phyloP scores from a whole-genome alignment of 495 filamentous ascomycete genomes.

The Tuber aestivum region DNA sequence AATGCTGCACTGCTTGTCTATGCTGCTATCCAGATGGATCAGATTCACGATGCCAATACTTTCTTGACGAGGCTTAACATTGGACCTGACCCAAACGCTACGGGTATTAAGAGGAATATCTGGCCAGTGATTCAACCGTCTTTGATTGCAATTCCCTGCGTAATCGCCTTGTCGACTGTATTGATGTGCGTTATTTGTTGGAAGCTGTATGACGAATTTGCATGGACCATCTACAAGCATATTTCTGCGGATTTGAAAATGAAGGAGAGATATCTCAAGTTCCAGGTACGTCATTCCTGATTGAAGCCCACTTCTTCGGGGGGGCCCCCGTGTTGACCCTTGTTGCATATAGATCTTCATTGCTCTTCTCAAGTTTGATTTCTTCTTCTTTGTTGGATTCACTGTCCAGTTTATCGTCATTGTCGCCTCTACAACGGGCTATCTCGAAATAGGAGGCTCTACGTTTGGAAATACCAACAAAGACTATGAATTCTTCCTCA shows the following conservation, averaged over 20 bases:
- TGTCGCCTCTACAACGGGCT: conserved; percentile 56
- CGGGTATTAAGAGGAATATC: conserved; percentile 47
- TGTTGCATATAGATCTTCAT: conserved; percentile 73
- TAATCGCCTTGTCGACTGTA: conserved; percentile 70
- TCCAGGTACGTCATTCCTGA: conserved; percentile 62
- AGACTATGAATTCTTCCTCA: conserved; percentile 74
- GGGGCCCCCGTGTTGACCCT: not conserved
- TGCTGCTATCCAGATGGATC: conserved; percentile 81
- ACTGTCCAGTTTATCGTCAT: conserved; percentile 96
- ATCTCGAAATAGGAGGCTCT: conserved; percentile 5
- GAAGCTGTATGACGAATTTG: conserved; percentile 97
- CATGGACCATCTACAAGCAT: conserved; percentile 98
- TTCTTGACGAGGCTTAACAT: conserved; percentile 43
- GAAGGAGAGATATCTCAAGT: conserved; percentile 92
- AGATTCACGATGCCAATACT: conserved; percentile 67
- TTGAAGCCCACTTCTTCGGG: conserved; percentile 1
- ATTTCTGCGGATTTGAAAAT: conserved; percentile 95
- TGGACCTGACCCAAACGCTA: conserved; percentile 25
- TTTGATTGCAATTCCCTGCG: conserved; percentile 74
- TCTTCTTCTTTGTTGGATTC: conserved; percentile 99
- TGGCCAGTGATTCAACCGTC: conserved; percentile 67
- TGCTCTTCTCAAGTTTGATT: conserved; percentile 95
- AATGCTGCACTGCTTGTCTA: conserved; percentile 88
- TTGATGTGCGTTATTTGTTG: conserved; percentile 71
- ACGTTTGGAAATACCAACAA: conserved; percentile 9